A percentile compares a stretch with the other conserved stretches of the same genome.
Conservation (phyloP, 768 basidiomycete species). For the Holtermanniella nyarrowii region DNA sequence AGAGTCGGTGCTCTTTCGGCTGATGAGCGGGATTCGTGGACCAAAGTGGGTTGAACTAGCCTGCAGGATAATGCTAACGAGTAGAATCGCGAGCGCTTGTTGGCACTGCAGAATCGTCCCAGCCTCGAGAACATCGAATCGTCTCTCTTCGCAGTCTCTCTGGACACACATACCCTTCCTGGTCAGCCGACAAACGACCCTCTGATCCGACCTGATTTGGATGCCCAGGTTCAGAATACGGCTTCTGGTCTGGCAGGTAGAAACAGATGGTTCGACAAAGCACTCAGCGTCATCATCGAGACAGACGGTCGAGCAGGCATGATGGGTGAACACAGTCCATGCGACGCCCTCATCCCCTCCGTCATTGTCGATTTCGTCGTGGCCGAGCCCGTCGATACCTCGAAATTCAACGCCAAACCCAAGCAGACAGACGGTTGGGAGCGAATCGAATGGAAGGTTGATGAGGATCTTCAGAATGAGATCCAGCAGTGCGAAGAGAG, state of each 20-base stretch:
- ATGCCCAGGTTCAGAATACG: slow-evolving; percentile 65
- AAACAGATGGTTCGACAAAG: slow-evolving; percentile 88
- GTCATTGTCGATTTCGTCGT: slow-evolving; percentile 76
- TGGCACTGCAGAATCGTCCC: slow-evolving; percentile 54
- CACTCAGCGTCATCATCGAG: slow-evolving; percentile 71
- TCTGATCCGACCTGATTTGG: slow-evolving; percentile 44
- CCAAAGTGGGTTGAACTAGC: slow-evolving; percentile 48
- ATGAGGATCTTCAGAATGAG: slow-evolving; percentile 51
- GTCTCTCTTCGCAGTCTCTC: slow-evolving; percentile 67
- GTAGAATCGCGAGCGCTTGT: slow-evolving; percentile 63
- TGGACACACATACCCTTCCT: slow-evolving; percentile 61
- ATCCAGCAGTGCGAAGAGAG: slow-evolving; percentile 53
- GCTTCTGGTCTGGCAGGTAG: slow-evolving; percentile 55
- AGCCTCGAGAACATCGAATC: slow-evolving; percentile 57
- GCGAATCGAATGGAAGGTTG: slow-evolving; percentile 63
- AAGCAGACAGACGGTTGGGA: slow-evolving; percentile 44
- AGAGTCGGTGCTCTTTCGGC: slow-evolving; percentile 64
- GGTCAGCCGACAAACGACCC: slow-evolving; percentile 28
- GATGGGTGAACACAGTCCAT: slow-evolving; percentile 80
- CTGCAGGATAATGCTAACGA: slow-evolving; percentile 1
- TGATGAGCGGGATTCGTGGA: slow-evolving; percentile 74
- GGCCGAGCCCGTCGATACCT: slow-evolving; percentile 54
- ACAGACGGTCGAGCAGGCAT: slow-evolving; percentile 73
- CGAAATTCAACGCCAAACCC: slow-evolving; percentile 39
- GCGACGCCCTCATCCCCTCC: slow-evolving; percentile 81